Base-by-base conservation (phyloP, 371 early-diverging fungal species). In the Lichtheimia corymbifera region DNA sequence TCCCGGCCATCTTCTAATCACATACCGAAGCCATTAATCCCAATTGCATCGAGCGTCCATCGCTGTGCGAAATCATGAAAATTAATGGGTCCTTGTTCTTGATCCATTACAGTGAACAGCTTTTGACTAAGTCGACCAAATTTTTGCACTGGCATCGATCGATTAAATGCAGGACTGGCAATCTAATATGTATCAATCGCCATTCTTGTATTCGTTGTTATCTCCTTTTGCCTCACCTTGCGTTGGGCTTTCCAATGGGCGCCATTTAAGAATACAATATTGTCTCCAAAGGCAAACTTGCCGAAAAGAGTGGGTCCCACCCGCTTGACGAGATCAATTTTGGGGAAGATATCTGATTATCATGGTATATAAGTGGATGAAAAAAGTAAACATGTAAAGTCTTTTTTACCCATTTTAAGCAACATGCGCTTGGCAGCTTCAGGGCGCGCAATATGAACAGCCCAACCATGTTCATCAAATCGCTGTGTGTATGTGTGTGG, bases 91-190 rank as follows among this genome's bases (percentile, higher is more conserved):
- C 5, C 28, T 35, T 17, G 59, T 7, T 55, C 20, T 15, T 59
- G 40, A 14, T 71, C 72, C 28, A 77, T 62, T 0, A 42, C 50
- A 0, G 35, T 11, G 51, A 79, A 74, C 6, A 74, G 12, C 1
- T 52, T 54, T 15, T 62, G 57, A 0, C 64, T 59, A 5, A 68
- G 25, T 9, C 51, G n/a, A 5, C 74, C 76, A 69, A 79, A 76
- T 0, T 69, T 7, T 2, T 61, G 53, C 0, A 74, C 51, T 3
- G 76, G 79, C 66, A 79, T 68, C 1, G 74, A 56, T 18, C 72
- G 72, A 51, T 71, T 72, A 47, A 79, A 79, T 5, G 73, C 79
- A 14, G 78, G 78, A 24, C 75, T 82, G 11, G 70, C 69, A 42
- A 70, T 50, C 62, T 66, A 50, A 15, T 12, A 28, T 0, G 5